Evolutionary conservation across 1,284 basidiomycete genomes (phyloP), one percentile per base, ranked within the genome.

Genomic region (Thecaphora frezii): DNA sequence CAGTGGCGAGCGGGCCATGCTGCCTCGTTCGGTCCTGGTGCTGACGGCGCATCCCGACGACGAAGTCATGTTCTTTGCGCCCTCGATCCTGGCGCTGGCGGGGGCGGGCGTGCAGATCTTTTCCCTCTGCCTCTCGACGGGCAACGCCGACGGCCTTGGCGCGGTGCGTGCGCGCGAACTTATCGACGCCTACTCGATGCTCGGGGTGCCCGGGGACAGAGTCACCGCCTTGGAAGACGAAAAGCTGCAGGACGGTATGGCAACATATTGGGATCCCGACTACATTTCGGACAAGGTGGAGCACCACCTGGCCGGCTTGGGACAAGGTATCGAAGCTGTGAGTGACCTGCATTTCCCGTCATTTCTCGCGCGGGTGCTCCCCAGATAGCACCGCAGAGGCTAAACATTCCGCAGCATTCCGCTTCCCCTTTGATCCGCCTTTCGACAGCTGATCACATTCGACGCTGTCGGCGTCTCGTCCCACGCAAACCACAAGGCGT

Each of bases 31-130:
- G 2, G 73, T 57, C 8, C 82, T 93, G 24, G 74, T 93, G 2
- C 80, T 93, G 42, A 92, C 89, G 0, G 90, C 91, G 12, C 91
- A 93, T 71, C 91, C 91, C 2, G 92, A 94, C 75, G 92, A 94
- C 76, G 92, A 94, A 81, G 87, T 86, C 74, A 86, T 93, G 83
- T 96, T 96, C 83, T 96, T 96, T 74, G 88, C 87, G 0, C 91
- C 92, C 0, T 88, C 88, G 0, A 74, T 94, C 13, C 59, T 73
- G 19, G 81, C 86, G 25, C 82, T 86, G 2, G 81, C 89, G 18
- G 67, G 54, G 4, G 57, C 73, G 0, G 78, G 80, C 5, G 77
- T 78, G 51, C 63, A 75, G 5, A 69, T 82, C 1, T 69, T 69
- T 4, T 81, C 78, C 0, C 60, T 85, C 14, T 84, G 83, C 54